phyloP scores from a whole-genome alignment of 1,284 basidiomycete genomes.

The Ustilago trichophora region DNA sequence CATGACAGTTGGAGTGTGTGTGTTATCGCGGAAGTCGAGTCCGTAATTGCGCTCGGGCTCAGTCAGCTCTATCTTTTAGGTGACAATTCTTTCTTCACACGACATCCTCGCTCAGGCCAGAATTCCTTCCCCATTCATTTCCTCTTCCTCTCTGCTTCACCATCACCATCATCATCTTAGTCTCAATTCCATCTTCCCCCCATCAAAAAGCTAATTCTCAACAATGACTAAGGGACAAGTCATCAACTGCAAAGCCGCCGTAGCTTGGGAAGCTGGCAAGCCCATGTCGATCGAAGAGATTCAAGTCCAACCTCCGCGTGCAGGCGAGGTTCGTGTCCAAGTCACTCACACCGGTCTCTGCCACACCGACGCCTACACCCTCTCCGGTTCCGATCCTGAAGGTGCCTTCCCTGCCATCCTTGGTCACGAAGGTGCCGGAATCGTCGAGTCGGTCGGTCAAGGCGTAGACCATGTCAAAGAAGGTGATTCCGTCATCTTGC shows the following conservation, averaged over 20 bases:
- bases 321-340: slow-evolving; percentile 90
- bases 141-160: background rate
- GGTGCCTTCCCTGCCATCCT: slow-evolving; percentile 94
- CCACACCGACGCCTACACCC: slow-evolving; percentile 97
- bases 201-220: background rate
- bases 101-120: slow-evolving; percentile 28
- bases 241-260: slow-evolving; percentile 74
- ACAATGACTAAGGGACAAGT: slow-evolving; percentile 51
- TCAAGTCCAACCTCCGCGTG: slow-evolving; percentile 88
- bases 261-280: slow-evolving; percentile 94
- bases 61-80: background rate
- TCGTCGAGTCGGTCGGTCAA: slow-evolving; percentile 89
- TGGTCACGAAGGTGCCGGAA: slow-evolving; percentile 69
- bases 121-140: background rate
- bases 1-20: too few species aligned
- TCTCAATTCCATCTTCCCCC: background rate
- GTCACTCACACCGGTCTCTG: slow-evolving; percentile 95
- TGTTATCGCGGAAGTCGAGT: too few species aligned
- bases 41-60: too few species aligned
- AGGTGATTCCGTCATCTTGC: slow-evolving; percentile 78
- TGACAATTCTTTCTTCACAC: slow-evolving; percentile 6
- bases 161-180: background rate
- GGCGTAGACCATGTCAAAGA: slow-evolving; percentile 86
- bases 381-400: slow-evolving; percentile 95
- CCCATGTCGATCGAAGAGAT: slow-evolving; percentile 88